phyloP scores from a whole-genome alignment of 495 filamentous ascomycete species.

The Acidiella bohemica region DNA sequence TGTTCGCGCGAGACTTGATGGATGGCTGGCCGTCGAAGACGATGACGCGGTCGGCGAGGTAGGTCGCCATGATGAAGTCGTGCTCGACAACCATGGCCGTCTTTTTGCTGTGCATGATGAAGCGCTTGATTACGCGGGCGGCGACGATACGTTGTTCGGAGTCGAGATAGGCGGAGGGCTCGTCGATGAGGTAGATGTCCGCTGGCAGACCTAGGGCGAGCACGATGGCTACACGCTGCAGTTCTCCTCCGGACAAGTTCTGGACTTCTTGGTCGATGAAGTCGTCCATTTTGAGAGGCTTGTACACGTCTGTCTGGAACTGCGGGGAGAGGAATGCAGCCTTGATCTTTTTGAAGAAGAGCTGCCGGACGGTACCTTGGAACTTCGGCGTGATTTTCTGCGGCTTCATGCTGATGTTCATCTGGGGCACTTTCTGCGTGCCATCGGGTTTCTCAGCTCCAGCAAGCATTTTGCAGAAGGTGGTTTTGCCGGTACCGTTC shows the following conservation, averaged over 20 bases:
- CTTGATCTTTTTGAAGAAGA: conserved; percentile 97
- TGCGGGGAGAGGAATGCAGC: conserved; percentile 87
- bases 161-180: conserved; percentile 88
- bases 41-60: conserved; percentile 94
- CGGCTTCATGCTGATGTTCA: conserved; percentile 98
- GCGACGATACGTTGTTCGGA: conserved; percentile 98
- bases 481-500: conserved; percentile 92
- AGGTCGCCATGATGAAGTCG: conserved; percentile 99
- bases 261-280: conserved; percentile 99
- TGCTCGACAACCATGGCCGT: conserved; percentile 98
- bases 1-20: conserved; percentile 72
- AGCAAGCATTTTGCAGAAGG: conserved; percentile 91
- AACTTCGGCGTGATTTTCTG: conserved; percentile 99
- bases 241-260: conserved; percentile 95
- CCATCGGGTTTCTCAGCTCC: conserved; percentile 84
- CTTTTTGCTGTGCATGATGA: conserved; percentile 99
- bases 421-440: conserved; percentile 59
- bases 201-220: conserved; percentile 89
- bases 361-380: conserved; percentile 81
- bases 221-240: conserved; percentile 96
- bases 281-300: conserved; percentile 91
- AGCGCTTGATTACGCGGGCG: conserved; percentile 93
- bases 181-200: conserved; percentile 97
- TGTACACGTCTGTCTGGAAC: conserved; percentile 99
- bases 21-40: conserved; percentile 93